These are phyloP conservation scores for Solanum acaule DNA, from an alignment of 257 asterid genomes.

Conservation along the genomic window DNA sequence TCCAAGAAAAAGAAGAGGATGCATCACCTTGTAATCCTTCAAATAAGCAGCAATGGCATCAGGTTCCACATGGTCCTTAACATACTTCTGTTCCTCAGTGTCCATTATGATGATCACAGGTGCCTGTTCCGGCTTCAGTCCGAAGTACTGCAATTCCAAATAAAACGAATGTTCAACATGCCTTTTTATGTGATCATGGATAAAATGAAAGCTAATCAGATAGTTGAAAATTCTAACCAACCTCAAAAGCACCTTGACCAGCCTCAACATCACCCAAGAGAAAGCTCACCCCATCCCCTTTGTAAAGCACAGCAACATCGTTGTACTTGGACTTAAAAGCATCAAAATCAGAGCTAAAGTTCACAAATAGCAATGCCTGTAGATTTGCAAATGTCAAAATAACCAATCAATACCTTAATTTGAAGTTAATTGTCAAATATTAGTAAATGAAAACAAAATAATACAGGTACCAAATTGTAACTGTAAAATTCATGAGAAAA, in stretches of 20 bases:
- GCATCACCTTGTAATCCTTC: conserved; percentile 48
- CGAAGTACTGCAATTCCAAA: conserved; percentile 57
- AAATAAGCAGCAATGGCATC: conserved; percentile 51
- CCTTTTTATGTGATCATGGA: background rate
- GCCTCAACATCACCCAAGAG: conserved; percentile 60
- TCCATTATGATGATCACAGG: conserved; percentile 55
- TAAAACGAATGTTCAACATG: background rate
- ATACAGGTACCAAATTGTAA: background rate
- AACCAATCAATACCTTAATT: background rate
- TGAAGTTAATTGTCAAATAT: background rate
- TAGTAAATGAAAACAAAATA: background rate
- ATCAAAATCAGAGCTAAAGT: conserved; percentile 56
- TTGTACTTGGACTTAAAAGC: conserved; percentile 45
- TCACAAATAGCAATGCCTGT: conserved; percentile 64
- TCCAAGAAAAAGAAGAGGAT: background rate
- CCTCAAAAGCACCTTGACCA: conserved; percentile 72
- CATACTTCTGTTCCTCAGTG: conserved; percentile 39
- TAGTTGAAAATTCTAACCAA: conserved; percentile 1
- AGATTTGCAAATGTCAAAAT: background rate
- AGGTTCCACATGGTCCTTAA: conserved; percentile 48
- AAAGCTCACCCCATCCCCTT: conserved; percentile 61
- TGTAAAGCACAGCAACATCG: conserved; percentile 52
- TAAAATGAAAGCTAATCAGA: background rate
- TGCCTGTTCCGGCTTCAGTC: conserved; percentile 52
- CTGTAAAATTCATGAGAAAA: background rate